These are phyloP conservation scores for Arthrobotrys sphaeroides DNA, from an alignment of 2,329 filamentous ascomycete species.

Conservation along the genomic window DNA sequence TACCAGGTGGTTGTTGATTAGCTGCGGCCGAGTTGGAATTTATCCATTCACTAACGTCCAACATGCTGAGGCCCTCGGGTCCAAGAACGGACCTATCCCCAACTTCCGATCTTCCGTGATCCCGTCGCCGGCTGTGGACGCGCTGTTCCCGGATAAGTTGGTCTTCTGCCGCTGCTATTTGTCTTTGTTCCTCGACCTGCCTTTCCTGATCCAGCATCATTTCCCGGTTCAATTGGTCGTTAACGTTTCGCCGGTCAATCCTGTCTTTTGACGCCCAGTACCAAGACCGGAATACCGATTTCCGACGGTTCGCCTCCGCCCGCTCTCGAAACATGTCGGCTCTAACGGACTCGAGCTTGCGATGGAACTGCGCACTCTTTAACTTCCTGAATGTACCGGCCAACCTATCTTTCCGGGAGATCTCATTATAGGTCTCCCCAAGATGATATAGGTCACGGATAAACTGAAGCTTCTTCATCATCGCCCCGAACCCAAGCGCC, in stretches of 20 bases:
- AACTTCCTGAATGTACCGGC: slow-evolving; percentile 30
- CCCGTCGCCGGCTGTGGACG: background rate
- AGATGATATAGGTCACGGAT: slow-evolving; percentile 41
- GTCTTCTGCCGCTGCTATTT: slow-evolving; percentile 14
- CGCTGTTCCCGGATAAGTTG: slow-evolving; percentile 28
- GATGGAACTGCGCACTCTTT: slow-evolving; percentile 37
- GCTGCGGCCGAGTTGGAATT: slow-evolving; percentile 38
- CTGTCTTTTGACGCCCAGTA: slow-evolving; percentile 29
- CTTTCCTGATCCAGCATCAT: slow-evolving; percentile 33
- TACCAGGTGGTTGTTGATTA: background rate
- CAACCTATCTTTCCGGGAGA: slow-evolving; percentile 41
- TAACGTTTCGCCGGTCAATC: slow-evolving; percentile 27
- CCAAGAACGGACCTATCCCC: slow-evolving; percentile 30
- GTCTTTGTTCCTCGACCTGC: slow-evolving; percentile 9
- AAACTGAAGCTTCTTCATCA: slow-evolving; percentile 28
- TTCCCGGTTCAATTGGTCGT: slow-evolving; percentile 45
- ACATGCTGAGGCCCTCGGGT: slow-evolving; percentile 42
- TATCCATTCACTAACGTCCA: slow-evolving; percentile 51
- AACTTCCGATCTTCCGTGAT: slow-evolving; percentile 3
- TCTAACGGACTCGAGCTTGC: slow-evolving; percentile 34
- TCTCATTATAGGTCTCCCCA: slow-evolving; percentile 48
- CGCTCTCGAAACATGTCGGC: slow-evolving; percentile 43
- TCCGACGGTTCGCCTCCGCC: slow-evolving; percentile 30
- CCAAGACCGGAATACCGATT: slow-evolving; percentile 35
- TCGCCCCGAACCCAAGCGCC: background rate